Evolutionary conservation across 148 eudicot species (phyloP).

Genomic region (Nepenthes gracilis): DNA sequence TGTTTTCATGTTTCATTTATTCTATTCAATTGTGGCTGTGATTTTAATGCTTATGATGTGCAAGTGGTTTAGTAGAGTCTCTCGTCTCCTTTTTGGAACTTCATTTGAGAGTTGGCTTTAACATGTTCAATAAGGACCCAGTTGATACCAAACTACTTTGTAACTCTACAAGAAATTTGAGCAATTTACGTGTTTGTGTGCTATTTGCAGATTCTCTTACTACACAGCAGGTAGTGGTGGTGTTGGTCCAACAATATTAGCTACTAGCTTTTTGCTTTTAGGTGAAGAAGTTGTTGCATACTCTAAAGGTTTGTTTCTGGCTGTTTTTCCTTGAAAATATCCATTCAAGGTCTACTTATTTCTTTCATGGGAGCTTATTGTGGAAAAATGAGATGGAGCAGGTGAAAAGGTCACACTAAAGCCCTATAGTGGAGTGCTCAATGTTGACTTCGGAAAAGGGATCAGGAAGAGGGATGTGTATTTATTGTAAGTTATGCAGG

Average conservation of each 20-base stretch:
- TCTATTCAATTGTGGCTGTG: no score
- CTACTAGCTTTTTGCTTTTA: constrained; percentile 90
- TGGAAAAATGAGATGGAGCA: constrained; percentile 16
- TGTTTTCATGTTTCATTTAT: no score
- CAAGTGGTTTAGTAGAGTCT: no score
- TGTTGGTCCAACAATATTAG: constrained; percentile 96
- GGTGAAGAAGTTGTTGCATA: constrained; percentile 95
- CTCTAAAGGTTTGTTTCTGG: constrained; percentile 55
- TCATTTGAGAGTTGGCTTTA: no score
- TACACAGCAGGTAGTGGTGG: constrained; percentile 98
- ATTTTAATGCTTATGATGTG: no score
- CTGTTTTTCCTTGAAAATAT: not conserved
- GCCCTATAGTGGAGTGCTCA: constrained; percentile 94
- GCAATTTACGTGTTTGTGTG: not conserved
- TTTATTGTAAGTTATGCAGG: constrained; percentile 63
- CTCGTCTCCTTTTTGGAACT: no score
- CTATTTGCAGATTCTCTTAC: constrained; percentile 72
- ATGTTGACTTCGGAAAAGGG: constrained; percentile 80
- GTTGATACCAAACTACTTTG: not conserved
- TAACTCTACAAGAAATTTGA: not conserved
- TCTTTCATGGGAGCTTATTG: constrained; percentile 10
- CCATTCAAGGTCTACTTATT: not conserved
- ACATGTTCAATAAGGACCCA: no score
- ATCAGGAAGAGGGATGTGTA: constrained; percentile 74
- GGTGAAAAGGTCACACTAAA: constrained; percentile 69